Conservation (phyloP, 805 yeast species). For the Teunomyces gatunensis region DNA sequence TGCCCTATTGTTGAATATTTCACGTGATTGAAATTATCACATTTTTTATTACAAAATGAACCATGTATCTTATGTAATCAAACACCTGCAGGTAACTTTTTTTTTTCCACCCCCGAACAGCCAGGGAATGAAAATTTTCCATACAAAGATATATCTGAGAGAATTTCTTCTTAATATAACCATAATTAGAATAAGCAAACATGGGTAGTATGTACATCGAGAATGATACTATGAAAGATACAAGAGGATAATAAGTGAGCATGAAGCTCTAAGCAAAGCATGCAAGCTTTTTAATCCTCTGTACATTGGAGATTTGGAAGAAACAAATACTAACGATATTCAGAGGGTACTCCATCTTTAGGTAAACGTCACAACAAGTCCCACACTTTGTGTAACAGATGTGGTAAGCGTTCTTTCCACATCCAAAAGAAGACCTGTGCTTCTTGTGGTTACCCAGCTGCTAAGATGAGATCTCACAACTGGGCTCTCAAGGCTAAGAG, state of each 20-base stretch:
- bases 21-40: neutral
- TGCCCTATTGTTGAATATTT: neutral
- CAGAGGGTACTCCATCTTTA: slow-evolving; percentile 99
- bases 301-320: neutral
- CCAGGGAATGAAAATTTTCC: slow-evolving; percentile 17
- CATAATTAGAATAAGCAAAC: slow-evolving; percentile 42
- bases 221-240: neutral
- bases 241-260: slow-evolving; percentile 2
- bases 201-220: slow-evolving; percentile 65
- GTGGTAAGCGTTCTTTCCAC: slow-evolving; percentile 99
- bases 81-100: neutral
- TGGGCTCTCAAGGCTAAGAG: slow-evolving; percentile 99
- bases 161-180: slow-evolving; percentile 13
- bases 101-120: slow-evolving; percentile 4
- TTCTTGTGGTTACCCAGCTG: slow-evolving; percentile 99
- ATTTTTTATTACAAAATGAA: neutral
- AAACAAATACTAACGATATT: slow-evolving; percentile 21
- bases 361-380: slow-evolving; percentile 99
- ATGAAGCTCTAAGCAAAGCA: neutral
- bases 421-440: slow-evolving; percentile 98
- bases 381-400: slow-evolving; percentile 98
- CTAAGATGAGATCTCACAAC: slow-evolving; percentile 98
- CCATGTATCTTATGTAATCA: neutral
- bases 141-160: slow-evolving; percentile 14
- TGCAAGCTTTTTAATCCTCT: neutral